Conservation (phyloP, 495 filamentous ascomycete species). For the Podospora australis region DNA sequence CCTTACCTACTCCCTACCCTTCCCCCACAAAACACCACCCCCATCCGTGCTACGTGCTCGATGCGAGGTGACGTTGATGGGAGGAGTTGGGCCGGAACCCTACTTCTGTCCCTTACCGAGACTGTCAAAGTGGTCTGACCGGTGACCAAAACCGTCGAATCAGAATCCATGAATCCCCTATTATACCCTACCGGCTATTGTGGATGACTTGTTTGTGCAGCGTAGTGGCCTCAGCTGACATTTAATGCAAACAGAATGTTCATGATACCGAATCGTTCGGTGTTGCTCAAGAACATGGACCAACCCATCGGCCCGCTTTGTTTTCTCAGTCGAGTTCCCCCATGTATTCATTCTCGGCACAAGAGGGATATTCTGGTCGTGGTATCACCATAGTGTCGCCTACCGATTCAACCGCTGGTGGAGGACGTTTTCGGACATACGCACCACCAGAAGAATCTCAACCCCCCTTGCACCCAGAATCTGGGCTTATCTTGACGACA, state of each 20-base stretch:
- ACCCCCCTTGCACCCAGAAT: too few relatives aligned
- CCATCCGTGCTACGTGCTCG: too few relatives aligned
- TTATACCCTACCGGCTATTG: neutral
- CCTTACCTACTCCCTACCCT: neutral
- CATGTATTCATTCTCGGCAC: too few relatives aligned
- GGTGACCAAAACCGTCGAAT: neutral
- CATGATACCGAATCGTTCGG: neutral
- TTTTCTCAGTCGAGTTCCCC: neutral
- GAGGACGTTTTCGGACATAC: too few relatives aligned
- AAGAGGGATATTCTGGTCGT: too few relatives aligned
- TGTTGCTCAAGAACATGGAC: neutral
- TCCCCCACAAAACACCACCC: too few relatives aligned
- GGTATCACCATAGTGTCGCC: too few relatives aligned
- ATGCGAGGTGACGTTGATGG: neutral
- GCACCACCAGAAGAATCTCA: too few relatives aligned
- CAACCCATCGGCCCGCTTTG: neutral
- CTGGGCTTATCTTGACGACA: too few relatives aligned
- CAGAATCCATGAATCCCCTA: neutral
- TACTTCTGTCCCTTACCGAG: neutral
- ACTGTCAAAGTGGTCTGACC: neutral
- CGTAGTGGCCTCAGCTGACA: conserved; percentile 3
- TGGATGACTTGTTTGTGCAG: neutral
- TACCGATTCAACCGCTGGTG: too few relatives aligned
- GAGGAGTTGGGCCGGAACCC: neutral
- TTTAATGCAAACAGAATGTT: neutral